Conservation (phyloP, 257 asterid species). For the Solanum rostratum region DNA sequence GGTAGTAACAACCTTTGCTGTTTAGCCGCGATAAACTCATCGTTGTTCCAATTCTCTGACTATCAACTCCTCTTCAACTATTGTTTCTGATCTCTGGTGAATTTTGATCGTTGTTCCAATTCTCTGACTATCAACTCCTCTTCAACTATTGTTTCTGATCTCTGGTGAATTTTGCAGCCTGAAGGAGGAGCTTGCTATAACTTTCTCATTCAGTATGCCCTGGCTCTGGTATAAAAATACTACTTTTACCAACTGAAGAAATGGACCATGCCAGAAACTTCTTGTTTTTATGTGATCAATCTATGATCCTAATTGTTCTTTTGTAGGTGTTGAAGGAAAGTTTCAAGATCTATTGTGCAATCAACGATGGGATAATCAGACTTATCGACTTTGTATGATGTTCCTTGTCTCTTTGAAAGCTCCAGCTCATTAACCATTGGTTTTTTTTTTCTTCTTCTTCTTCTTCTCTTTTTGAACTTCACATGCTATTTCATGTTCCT, state of each 20-base stretch:
- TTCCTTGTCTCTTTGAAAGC: not conserved
- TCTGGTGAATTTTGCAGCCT: slow-evolving; percentile 39
- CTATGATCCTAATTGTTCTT: too few relatives aligned
- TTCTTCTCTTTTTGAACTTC: not conserved
- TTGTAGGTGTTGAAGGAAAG: slow-evolving; percentile 73
- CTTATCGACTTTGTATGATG: slow-evolving; percentile 67
- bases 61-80: not conserved
- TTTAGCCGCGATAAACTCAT: not conserved
- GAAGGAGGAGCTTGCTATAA: slow-evolving; percentile 78
- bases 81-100: not conserved
- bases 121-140: not conserved
- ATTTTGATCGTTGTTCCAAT: too few relatives aligned
- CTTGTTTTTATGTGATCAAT: not conserved
- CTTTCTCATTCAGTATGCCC: slow-evolving; percentile 71
- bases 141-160: not conserved
- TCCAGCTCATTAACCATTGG: not conserved
- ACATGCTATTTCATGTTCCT: not conserved
- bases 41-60: not conserved
- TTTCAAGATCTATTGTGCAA: slow-evolving; percentile 79
- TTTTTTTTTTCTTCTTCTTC: not conserved
- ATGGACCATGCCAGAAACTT: not conserved
- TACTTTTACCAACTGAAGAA: not conserved
- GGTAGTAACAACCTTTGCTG: slow-evolving; percentile 21
- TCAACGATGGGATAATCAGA: slow-evolving; percentile 82
- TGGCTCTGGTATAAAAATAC: slow-evolving; percentile 51